Percentiles rank a stretch among this genome's conserved stretches.
These are phyloP conservation scores for Hyaloscypha variabilis DNA, from an alignment of 495 filamentous ascomycete genomes.

Conservation along the genomic window DNA sequence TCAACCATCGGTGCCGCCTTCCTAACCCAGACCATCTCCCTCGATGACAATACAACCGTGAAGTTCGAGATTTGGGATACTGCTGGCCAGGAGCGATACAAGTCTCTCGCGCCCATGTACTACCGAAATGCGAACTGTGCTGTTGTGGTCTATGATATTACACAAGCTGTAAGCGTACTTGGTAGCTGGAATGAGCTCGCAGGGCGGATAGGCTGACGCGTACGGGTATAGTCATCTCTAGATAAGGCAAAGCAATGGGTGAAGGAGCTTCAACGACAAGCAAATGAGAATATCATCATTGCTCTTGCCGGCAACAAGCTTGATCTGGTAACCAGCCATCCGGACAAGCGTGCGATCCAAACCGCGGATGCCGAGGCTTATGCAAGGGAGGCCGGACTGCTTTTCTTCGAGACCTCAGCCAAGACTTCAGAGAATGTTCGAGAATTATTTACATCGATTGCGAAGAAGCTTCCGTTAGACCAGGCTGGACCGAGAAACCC, in stretches of 20 bases:
- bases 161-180: conserved; percentile 75
- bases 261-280: conserved; percentile 98
- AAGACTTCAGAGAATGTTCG: conserved; percentile 96
- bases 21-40: conserved; percentile 96
- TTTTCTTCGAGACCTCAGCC: conserved; percentile 98
- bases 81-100: conserved; percentile 96
- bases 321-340: conserved; percentile 86
- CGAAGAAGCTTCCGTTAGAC: conserved; percentile 94
- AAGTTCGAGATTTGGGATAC: conserved; percentile 99
- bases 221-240: conserved; percentile 70
- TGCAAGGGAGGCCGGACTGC: conserved; percentile 84
- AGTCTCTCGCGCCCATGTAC: conserved; percentile 98
- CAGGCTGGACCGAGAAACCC: conserved; percentile 86
- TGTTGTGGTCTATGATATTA: conserved; percentile 98
- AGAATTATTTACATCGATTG: conserved; percentile 97
- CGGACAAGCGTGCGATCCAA: conserved; percentile 89
- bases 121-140: conserved; percentile 99
- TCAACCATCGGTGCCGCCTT: conserved; percentile 99
- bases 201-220: conserved; percentile 10
- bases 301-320: conserved; percentile 97
- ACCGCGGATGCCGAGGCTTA: conserved; percentile 93
- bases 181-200: not conserved
- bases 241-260: conserved; percentile 99
- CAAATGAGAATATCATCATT: conserved; percentile 99
- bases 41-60: conserved; percentile 96